A percentile compares a stretch with the other conserved stretches of the same genome.
Conservation (phyloP, 1,139 yeast species). For the Barnettozyma hawaiiensis region DNA sequence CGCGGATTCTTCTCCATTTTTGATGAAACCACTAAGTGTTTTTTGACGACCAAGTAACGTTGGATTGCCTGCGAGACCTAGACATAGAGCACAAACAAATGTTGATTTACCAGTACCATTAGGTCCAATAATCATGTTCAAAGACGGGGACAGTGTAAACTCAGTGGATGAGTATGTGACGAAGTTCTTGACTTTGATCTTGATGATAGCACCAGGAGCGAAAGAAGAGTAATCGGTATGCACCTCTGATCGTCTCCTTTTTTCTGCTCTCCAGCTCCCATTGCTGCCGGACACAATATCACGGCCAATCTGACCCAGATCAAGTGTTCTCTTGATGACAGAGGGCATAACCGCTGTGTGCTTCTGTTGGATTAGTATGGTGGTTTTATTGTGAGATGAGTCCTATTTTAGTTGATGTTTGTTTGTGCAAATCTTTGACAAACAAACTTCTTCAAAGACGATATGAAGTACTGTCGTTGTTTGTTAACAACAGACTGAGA, state of each 20-base stretch:
- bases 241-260: conserved; percentile 3
- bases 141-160: conserved; percentile 72
- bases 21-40: conserved; percentile 63
- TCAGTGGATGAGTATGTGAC: conserved; percentile 79
- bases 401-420: too few species aligned
- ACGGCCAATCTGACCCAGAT: conserved; percentile 1
- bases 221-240: conserved; percentile 8
- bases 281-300: not conserved
- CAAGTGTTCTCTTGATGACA: not conserved
- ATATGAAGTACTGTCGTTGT: too few species aligned
- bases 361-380: too few species aligned
- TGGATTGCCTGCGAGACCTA: conserved; percentile 81
- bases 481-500: too few species aligned
- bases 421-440: too few species aligned
- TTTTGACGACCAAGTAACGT: conserved; percentile 77
- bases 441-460: too few species aligned
- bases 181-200: conserved; percentile 64
- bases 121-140: conserved; percentile 94
- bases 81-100: conserved; percentile 86
- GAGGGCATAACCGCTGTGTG: not conserved
- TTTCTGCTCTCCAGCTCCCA: not conserved
- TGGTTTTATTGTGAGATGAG: too few species aligned
- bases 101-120: conserved; percentile 97
- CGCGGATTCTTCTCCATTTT: conserved; percentile 57
- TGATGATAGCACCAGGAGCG: conserved; percentile 60